A percentile compares a stretch with the other conserved stretches of the same genome.
phyloP scores from a whole-genome alignment of 345 rosid genomes.

The Moringa oleifera region DNA sequence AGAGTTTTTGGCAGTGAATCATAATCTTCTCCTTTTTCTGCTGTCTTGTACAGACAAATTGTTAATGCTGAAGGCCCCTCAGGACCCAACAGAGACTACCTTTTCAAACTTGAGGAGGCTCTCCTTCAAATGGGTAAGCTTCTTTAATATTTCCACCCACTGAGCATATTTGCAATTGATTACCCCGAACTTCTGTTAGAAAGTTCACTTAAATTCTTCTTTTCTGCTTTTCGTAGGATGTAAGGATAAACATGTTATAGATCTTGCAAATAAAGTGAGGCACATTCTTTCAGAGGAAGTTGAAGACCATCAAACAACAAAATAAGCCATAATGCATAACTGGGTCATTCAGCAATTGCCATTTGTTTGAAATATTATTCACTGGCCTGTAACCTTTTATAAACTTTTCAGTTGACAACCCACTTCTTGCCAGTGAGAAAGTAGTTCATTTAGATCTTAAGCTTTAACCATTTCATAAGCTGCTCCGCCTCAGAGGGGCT shows the following conservation, averaged over 20 bases:
- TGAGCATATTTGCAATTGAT: background rate
- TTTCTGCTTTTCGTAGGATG: conserved; percentile 32
- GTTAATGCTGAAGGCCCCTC: conserved; percentile 80
- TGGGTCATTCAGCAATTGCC: no score
- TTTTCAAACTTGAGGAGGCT: conserved; percentile 70
- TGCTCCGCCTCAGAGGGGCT: no score
- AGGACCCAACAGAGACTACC: conserved; percentile 88
- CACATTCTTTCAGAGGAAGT: conserved; percentile 37
- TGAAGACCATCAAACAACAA: no score
- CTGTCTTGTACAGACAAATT: conserved; percentile 48
- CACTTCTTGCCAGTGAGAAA: no score
- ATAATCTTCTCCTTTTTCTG: background rate
- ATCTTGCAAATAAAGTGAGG: conserved; percentile 65
- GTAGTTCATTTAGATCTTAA: no score
- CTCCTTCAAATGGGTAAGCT: conserved; percentile 50
- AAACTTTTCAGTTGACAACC: no score
- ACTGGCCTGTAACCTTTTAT: no score
- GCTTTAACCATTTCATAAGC: no score
- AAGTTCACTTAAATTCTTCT: background rate
- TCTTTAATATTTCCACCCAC: background rate
- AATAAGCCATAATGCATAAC: no score
- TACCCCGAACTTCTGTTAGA: background rate
- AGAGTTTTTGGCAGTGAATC: background rate
- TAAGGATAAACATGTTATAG: conserved; percentile 68
- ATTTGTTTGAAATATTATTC: no score